Percentiles rank a stretch among this genome's conserved stretches.
Conservation (phyloP, 2,329 filamentous ascomycete genomes). For the Acrocalymma vagum region DNA sequence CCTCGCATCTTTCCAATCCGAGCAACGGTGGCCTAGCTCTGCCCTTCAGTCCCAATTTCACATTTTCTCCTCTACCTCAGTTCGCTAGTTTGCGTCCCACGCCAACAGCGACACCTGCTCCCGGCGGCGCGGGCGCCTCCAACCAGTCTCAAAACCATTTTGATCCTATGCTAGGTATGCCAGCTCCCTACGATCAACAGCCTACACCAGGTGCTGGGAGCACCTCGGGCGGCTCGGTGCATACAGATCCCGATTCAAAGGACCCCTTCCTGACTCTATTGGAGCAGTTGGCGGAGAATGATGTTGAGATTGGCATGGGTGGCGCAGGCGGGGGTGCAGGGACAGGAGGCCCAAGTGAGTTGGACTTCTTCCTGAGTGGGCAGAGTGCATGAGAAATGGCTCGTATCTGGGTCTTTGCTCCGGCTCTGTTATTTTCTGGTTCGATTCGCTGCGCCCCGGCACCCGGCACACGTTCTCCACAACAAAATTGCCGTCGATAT, state of each 20-base stretch:
- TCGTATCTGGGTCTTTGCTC: no score
- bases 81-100: constrained; percentile 42
- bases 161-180: constrained; percentile 53
- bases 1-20: constrained; percentile 13
- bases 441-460: no score
- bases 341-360: constrained; percentile 73
- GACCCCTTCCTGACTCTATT: constrained; percentile 82
- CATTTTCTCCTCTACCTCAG: constrained; percentile 43
- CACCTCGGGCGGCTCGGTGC: constrained; percentile 47
- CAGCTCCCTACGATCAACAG: constrained; percentile 52
- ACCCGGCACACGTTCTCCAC: no score
- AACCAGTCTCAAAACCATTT: constrained; percentile 34
- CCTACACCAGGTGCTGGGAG: constrained; percentile 55
- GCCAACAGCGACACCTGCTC: constrained; percentile 30
- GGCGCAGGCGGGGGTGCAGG: no score
- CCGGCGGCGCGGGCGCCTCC: constrained; percentile 17
- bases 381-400: constrained; percentile 29
- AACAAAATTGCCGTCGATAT: no score
- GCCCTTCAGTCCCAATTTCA: constrained; percentile 53
- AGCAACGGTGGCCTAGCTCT: constrained; percentile 31
- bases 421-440: no score
- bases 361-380: constrained; percentile 76
- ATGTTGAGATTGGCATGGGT: no score
- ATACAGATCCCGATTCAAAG: constrained; percentile 66
- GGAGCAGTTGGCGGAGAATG: constrained; percentile 84